Base-by-base conservation (phyloP, 139 green algal genomes). In the Chlorella sp. region DNA sequence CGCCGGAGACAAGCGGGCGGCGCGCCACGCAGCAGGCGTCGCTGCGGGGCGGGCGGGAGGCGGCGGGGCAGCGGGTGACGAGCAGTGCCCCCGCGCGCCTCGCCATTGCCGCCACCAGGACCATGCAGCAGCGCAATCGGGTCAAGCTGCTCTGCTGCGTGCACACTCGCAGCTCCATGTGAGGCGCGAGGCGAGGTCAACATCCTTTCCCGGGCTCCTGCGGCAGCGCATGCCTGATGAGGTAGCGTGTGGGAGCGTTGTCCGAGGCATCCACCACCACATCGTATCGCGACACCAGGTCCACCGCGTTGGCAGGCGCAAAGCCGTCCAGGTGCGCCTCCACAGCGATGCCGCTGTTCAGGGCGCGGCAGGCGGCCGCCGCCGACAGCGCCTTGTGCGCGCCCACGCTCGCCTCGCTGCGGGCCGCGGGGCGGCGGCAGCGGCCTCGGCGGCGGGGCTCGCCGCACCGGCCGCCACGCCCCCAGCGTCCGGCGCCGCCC, bases 251-350 rank as follows among this genome's bases (percentile, higher is more conserved):
- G 45, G 88, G 76, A 0, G 91, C 85, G 77, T 99, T 99, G 91
- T 99, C 96, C 11, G 81, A 94, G 63, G 83, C 88, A 73, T 99
- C 96, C 3, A 99, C 48, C 7, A 99, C 86, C 7, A 98, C 89
- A 69, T 97, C 90, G 73, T 96, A 98, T 14, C n/a, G 36, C 23
- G 38, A 35, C 29, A 94, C 81, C 43, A 98, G 83, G 12, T 74
- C 59, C 27, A 96, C 59, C 5, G 94, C 93, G 73, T 94, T 97
- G 45, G 42, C 33, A 0, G 90, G 81, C 1, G 29, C 86, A 11
- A 98, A 67, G 8, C 92, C 91, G 29, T 93, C 74, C 17, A 40
- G 68, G 74, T 94, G 80, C 3, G 67, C 50, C 35, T 90, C 76
- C 25, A 97, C 79, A 62, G 81, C 29, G 9, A 95, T 79, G 42